Conservation (phyloP, 192 early-diverging fungal genomes). For the Backusella sp. region DNA sequence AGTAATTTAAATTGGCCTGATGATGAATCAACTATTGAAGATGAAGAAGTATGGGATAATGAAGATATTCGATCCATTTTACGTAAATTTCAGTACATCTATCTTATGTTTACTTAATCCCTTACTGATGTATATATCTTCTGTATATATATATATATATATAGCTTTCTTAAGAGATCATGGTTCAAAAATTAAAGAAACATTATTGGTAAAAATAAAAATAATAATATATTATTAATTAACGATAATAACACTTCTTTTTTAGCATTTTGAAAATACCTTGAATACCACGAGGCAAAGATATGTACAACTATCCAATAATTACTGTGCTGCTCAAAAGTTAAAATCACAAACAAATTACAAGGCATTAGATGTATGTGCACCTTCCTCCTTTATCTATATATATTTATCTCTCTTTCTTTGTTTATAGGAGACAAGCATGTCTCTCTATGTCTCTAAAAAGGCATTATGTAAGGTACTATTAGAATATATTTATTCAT, state of each 20-base stretch:
- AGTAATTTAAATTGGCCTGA: conserved; percentile 3
- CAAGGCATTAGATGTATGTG: conserved; percentile 7
- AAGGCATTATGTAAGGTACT: conserved; percentile 11
- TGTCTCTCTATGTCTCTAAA: conserved; percentile 13
- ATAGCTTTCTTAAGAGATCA: conserved; percentile 12
- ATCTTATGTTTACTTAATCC: background rate
- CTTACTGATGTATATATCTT: background rate
- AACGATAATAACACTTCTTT: background rate
- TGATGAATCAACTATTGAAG: background rate
- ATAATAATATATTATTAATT: background rate
- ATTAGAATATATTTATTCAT: conserved; percentile 17
- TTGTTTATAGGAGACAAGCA: conserved; percentile 11
- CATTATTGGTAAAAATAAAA: background rate
- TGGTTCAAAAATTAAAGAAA: conserved; percentile 14
- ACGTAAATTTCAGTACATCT: background rate
- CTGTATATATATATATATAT: background rate
- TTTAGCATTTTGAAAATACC: conserved; percentile 19
- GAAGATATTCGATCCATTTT: conserved; percentile 8
- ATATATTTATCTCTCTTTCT: background rate
- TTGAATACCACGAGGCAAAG: background rate
- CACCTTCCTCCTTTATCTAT: background rate
- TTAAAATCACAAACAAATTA: conserved; percentile 9
- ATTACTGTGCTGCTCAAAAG: conserved; percentile 22
- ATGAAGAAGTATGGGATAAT: conserved; percentile 9
- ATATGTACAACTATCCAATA: background rate